Percentiles rank a stretch among this genome's conserved stretches.
Conservation (phyloP, 371 early-diverging fungal genomes). For the Mortierella sp. region DNA sequence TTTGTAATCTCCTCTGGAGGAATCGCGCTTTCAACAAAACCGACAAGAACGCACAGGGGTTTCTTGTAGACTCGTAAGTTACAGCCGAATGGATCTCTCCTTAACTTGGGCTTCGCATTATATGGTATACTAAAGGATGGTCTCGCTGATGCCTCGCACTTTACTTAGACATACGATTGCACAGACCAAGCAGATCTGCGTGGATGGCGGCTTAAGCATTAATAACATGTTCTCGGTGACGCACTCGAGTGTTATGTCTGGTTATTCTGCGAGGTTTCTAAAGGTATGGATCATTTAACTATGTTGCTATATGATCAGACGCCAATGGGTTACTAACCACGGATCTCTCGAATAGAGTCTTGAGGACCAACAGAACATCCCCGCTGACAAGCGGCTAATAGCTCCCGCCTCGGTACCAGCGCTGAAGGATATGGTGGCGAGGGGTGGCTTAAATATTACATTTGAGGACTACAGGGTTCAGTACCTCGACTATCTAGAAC, state of each 20-base stretch:
- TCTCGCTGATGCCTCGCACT: background rate
- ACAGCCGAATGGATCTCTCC: background rate
- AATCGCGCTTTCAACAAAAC: constrained; percentile 59
- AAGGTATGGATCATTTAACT: constrained; percentile 52
- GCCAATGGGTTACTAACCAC: too few species aligned
- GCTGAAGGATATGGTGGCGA: constrained; percentile 40
- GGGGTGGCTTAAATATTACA: constrained; percentile 57
- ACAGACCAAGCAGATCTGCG: constrained; percentile 43
- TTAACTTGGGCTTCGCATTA: background rate
- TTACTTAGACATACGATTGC: constrained; percentile 5
- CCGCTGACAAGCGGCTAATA: constrained; percentile 29
- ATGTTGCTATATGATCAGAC: background rate
- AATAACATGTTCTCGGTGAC: constrained; percentile 61
- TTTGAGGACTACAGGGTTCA: constrained; percentile 64
- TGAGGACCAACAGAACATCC: constrained; percentile 20
- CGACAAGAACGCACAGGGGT: constrained; percentile 58
- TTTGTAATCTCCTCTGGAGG: constrained; percentile 70
- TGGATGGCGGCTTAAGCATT: constrained; percentile 53
- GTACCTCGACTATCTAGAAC: constrained; percentile 61
- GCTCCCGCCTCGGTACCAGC: constrained; percentile 34
- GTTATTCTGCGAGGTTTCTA: constrained; percentile 62
- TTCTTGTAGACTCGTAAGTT: constrained; percentile 61
- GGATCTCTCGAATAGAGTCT: constrained; percentile 15
- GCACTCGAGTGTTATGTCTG: constrained; percentile 61
- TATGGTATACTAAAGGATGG: background rate